Evolutionary conservation across 805 yeast genomes (phyloP), one percentile per base, ranked within the genome.

Genomic region (Zygosaccharomyces gambellarensis): DNA sequence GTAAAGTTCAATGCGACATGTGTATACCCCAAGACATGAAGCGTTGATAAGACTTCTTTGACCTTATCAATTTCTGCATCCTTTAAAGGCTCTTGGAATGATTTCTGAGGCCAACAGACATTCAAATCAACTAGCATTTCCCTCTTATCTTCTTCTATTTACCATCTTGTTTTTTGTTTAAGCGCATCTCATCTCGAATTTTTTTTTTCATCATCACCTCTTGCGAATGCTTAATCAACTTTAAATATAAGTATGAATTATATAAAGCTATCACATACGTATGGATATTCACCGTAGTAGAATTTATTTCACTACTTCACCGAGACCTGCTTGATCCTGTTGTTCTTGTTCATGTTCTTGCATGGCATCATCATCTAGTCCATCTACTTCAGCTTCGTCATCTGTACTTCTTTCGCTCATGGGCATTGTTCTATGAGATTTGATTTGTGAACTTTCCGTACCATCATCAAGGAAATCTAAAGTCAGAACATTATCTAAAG

Each of bases 1-100:
- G 74, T 75, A 59, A 82, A 82, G 65, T 88, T 90, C 45, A 90
- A 68, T 2, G 92, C 97, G 3, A 87, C 74, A 56, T 83, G 85
- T 0, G 86, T 79, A 62, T 89, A 89, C 9, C 92, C 94, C 5
- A 85, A 63, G 23, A 75, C 68, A 53, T 80, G 78, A 19, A 81
- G 67, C 17, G 83, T 80, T 5, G 75, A 63, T 7, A 87, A 63
- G 3, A 79, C 75, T 39, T 75, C 71, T 54, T 76, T 76, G 39
- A 85, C 60, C 21, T 67, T 69, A 0, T 57, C 59, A 2, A 83
- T 58, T 47, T 82, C 79, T 10, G 60, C 56, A 3, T 63, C 55
- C 0, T 77, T 62, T 3, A 81, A 77, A 28, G 68, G 67, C 5
- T 69, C 57, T 2, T 60, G 52, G 60, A 78, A 85, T 45, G 73